A percentile compares a stretch with the other conserved stretches of the same genome.
Conservation (phyloP, 2,329 filamentous ascomycete species). For the Curvularia hawaiiensis region DNA sequence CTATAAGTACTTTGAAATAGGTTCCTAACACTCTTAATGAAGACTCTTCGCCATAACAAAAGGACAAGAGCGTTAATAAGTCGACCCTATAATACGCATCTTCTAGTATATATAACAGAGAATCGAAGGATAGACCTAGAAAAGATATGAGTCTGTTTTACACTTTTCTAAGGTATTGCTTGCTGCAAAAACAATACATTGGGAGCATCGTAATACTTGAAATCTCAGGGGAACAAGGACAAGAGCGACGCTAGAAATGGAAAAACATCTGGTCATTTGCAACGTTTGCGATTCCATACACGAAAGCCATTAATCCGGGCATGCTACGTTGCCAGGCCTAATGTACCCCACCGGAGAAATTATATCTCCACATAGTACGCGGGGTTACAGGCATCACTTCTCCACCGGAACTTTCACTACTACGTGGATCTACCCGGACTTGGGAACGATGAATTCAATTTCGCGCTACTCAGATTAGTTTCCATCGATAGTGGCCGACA, state of each 20-base stretch:
- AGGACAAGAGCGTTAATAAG: no score
- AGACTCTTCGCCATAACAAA: no score
- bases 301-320: not conserved
- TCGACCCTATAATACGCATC: no score
- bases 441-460: not conserved
- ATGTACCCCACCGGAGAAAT: not conserved
- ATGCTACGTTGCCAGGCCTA: not conserved
- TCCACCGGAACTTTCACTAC: not conserved
- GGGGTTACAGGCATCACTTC: not conserved
- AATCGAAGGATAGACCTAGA: no score
- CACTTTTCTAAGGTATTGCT: no score
- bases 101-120: no score
- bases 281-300: not conserved
- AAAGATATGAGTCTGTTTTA: no score
- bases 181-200: not conserved
- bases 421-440: not conserved
- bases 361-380: not conserved
- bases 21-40: no score
- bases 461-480: not conserved
- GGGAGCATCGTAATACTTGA: not conserved
- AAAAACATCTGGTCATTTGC: not conserved
- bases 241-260: not conserved
- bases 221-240: not conserved
- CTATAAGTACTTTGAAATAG: no score
- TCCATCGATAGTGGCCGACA: no score